Evolutionary conservation across 1,284 basidiomycete species (phyloP).

Genomic region (Erythrobasidium hasegawianum): DNA sequence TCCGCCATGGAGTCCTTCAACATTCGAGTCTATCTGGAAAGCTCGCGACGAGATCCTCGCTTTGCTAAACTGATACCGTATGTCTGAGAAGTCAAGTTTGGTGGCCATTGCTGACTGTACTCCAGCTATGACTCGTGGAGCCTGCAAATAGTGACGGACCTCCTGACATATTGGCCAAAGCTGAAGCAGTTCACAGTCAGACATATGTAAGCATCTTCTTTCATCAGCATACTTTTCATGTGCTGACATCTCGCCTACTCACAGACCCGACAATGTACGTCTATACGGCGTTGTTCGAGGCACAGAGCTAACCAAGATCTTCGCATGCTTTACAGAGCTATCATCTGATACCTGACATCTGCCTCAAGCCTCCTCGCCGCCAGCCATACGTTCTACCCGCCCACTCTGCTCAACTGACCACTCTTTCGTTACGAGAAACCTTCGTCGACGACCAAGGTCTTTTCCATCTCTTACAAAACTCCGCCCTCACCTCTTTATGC

Average conservation of each 20-base stretch:
- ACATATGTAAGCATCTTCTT: slow-evolving; percentile 12
- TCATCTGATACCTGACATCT: slow-evolving; percentile 21
- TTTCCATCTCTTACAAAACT: slow-evolving; percentile 18
- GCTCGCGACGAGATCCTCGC: slow-evolving; percentile 18
- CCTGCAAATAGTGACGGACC: slow-evolving; percentile 14
- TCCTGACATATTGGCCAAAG: slow-evolving; percentile 24
- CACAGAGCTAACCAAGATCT: neutral
- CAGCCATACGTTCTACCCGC: slow-evolving; percentile 18
- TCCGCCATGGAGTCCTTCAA: slow-evolving; percentile 31
- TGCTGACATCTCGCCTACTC: too few species aligned
- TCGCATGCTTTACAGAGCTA: neutral
- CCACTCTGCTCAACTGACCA: slow-evolving; percentile 18
- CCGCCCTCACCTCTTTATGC: slow-evolving; percentile 15
- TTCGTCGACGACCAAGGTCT: slow-evolving; percentile 35
- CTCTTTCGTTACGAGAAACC: slow-evolving; percentile 33
- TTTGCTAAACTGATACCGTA: slow-evolving; percentile 27
- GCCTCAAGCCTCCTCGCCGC: slow-evolving; percentile 22
- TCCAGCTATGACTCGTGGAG: slow-evolving; percentile 33
- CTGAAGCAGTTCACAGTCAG: slow-evolving; percentile 31
- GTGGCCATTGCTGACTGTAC: neutral
- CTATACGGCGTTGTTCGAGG: neutral
- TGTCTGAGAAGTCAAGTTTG: neutral
- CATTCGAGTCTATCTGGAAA: slow-evolving; percentile 35
- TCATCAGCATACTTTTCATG: too few species aligned
- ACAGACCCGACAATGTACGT: slow-evolving; percentile 24